These are phyloP conservation scores for Candida succiphila DNA, from an alignment of 805 yeast genomes.

Conservation along the genomic window DNA sequence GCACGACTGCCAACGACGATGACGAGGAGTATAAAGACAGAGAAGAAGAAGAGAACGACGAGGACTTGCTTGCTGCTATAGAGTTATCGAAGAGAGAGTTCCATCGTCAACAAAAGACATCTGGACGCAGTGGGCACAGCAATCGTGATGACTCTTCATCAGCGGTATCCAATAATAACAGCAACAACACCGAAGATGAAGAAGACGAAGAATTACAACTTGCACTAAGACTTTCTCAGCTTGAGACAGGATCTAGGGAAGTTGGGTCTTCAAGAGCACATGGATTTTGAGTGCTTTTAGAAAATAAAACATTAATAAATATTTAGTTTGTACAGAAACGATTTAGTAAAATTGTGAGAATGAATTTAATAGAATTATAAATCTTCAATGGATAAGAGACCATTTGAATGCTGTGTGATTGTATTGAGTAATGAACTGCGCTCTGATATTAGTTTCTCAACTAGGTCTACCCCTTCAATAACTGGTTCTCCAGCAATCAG, in stretches of 20 bases:
- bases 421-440: too few species aligned
- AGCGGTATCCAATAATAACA: background rate
- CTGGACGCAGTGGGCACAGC: background rate
- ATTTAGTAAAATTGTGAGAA: too few species aligned
- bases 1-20: conserved; percentile 6
- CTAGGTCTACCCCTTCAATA: too few species aligned
- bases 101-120: conserved; percentile 1
- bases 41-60: conserved; percentile 12
- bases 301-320: too few species aligned
- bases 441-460: too few species aligned
- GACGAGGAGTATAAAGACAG: background rate
- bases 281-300: too few species aligned
- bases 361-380: too few species aligned
- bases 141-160: background rate
- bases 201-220: conserved; percentile 6
- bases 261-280: background rate
- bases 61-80: conserved; percentile 17
- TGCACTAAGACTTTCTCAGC: conserved; percentile 8
- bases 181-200: background rate
- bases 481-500: too few species aligned
- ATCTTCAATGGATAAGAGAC: too few species aligned
- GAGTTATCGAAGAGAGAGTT: conserved; percentile 11
- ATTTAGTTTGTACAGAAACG: too few species aligned
- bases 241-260: background rate
- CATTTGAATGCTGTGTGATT: too few species aligned